Evolutionary conservation across 192 early-diverging fungal species (phyloP).

Genomic region (Phlyctochytrium planicorne): DNA sequence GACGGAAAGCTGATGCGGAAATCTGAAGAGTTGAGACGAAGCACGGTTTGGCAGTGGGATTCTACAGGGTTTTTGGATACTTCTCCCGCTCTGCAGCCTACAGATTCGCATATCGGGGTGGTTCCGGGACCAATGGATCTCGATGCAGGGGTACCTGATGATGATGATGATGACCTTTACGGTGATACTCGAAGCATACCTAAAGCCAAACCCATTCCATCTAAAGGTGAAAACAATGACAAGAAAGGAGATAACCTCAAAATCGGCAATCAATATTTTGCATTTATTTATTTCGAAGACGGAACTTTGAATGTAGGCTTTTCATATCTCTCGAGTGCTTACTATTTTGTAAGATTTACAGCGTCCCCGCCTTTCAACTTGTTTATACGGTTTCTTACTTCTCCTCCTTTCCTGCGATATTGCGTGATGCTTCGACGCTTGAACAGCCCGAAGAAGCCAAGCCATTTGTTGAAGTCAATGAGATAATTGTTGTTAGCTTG

Average conservation of each 20-base stretch:
- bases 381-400: slow-evolving; percentile 48
- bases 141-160: too few species aligned
- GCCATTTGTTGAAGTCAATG: slow-evolving; percentile 63
- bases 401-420: slow-evolving; percentile 36
- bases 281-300: slow-evolving; percentile 58
- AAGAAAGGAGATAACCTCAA: slow-evolving; percentile 11
- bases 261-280: slow-evolving; percentile 48
- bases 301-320: slow-evolving; percentile 62
- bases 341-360: too few species aligned
- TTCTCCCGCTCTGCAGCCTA: not conserved
- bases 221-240: not conserved
- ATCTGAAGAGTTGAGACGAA: too few species aligned
- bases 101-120: not conserved
- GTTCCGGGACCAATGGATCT: not conserved
- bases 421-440: too few species aligned
- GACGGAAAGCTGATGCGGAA: slow-evolving; percentile 25
- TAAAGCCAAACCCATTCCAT: too few species aligned
- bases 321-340: too few species aligned
- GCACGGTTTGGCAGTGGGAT: not conserved
- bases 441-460: slow-evolving; percentile 34
- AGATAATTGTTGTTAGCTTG: slow-evolving; percentile 67
- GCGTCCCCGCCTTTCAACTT: too few species aligned
- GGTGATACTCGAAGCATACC: too few species aligned
- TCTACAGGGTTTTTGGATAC: not conserved
- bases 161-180: slow-evolving; percentile 56